phyloP scores from a whole-genome alignment of 2,329 filamentous ascomycete species.

The Cladophialophora psammophila region DNA sequence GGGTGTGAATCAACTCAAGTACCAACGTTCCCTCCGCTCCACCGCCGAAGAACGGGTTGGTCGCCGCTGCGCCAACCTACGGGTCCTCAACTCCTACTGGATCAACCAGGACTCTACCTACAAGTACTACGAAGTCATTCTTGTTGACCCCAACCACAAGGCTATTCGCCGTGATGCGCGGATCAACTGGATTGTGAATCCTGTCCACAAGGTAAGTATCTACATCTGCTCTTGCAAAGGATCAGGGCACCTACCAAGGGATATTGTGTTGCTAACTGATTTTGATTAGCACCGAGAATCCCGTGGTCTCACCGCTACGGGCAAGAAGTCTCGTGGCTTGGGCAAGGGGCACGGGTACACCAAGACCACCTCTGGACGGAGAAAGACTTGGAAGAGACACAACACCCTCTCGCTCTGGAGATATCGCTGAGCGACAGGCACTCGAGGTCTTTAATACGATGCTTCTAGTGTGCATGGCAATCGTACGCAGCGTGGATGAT shows the following conservation, averaged over 20 bases:
- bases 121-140: constrained; percentile 99
- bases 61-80: constrained; percentile 97
- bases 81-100: constrained; percentile 99
- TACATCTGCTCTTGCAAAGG: background rate
- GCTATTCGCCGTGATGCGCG: constrained; percentile 98
- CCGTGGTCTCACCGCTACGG: constrained; percentile 95
- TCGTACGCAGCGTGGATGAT: background rate
- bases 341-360: constrained; percentile 99
- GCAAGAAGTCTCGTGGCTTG: constrained; percentile 99
- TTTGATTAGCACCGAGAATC: constrained; percentile 82
- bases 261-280: background rate
- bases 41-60: constrained; percentile 99
- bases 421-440: constrained; percentile 67
- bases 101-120: constrained; percentile 99
- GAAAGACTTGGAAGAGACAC: constrained; percentile 99
- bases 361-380: constrained; percentile 95
- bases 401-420: constrained; percentile 99
- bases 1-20: constrained; percentile 99
- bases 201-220: constrained; percentile 82
- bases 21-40: constrained; percentile 97
- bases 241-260: background rate
- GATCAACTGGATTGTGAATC: constrained; percentile 99
- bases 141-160: constrained; percentile 99
- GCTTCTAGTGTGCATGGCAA: background rate
- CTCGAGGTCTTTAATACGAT: background rate